A percentile compares a stretch with the other conserved stretches of the same genome.
These are phyloP conservation scores for Cladosporium phlei DNA, from an alignment of 2,329 filamentous ascomycete species.

Conservation along the genomic window DNA sequence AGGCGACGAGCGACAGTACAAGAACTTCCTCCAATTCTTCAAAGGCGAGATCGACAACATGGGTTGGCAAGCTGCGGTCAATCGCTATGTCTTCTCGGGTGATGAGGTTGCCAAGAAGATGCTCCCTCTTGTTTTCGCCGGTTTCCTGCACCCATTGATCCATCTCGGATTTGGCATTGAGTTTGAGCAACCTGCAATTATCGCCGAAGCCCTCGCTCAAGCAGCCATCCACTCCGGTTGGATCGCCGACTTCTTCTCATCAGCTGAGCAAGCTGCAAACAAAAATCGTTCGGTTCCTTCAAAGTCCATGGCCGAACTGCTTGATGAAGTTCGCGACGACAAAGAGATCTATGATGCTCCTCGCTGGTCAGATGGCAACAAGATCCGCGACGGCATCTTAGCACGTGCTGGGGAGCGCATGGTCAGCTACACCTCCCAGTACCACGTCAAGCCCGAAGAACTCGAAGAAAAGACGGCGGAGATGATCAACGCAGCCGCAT, in stretches of 20 bases:
- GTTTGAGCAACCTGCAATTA: conserved; percentile 72
- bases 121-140: conserved; percentile 62
- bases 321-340: conserved; percentile 55
- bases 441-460: conserved; percentile 45
- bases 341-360: conserved; percentile 53
- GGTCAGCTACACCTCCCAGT: conserved; percentile 56
- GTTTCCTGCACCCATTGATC: conserved; percentile 74
- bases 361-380: conserved; percentile 41
- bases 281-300: conserved; percentile 16
- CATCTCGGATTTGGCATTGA: conserved; percentile 82
- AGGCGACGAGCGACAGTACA: conserved; percentile 61
- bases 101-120: conserved; percentile 64
- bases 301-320: conserved; percentile 53
- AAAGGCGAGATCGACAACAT: conserved; percentile 63
- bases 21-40: conserved; percentile 73
- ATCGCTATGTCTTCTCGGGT: conserved; percentile 64
- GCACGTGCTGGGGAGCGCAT: conserved; percentile 59
- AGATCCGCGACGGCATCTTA: conserved; percentile 65
- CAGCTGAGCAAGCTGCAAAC: conserved; percentile 47
- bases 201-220: conserved; percentile 76
- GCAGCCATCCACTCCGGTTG: conserved; percentile 61
- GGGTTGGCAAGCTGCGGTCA: conserved; percentile 58
- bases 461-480: conserved; percentile 55
- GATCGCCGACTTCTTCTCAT: conserved; percentile 51
- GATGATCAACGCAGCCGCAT: conserved; percentile 65